Evolutionary conservation across 495 filamentous ascomycete species (phyloP), one percentile per base, ranked within the genome.

Genomic region (Apodospora peruviana): DNA sequence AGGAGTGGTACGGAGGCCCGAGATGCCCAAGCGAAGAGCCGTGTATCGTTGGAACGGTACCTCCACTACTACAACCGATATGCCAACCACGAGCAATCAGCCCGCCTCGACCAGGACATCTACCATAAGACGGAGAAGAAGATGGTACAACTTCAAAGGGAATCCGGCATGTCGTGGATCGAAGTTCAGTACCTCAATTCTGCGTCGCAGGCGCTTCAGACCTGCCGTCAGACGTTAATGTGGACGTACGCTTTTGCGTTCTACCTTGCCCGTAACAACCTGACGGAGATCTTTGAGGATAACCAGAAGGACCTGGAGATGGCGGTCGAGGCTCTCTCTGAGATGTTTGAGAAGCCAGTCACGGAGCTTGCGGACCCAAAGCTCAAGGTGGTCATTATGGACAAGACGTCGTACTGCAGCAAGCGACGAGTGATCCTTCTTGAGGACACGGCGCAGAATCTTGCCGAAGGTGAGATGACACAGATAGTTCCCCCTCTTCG

Each of bases 231-330:
- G 70, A 98, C 91, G 0, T 74, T 98, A 34, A 97, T 97, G 72
- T 98, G 93, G 93, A 98, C 93, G 0, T 98, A 98, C 61, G 94
- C 93, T 0, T 98, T 98, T 69, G 93, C 93, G 1, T 98, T 90
- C 60, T 98, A 98, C 58, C 80, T 98, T 4, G 86, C 87, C 4
- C 83, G 91, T 25, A 96, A 96, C 74, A 98, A 97, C 59, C 77
- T 89, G 34, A 96, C 93, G 0, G 88, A 91, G 63, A 97, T 98
- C 43, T 98, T 98, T 54, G 93, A 98, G 68, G 91, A 95, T 58
- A 98, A 98, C 62, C 93, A 98, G 63, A 96, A 95, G 67, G 94
- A 98, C 62, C 71, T 98, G 20, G 94, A 98, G 69, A 82, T 98
- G 76, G 91, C 93, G 0, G 93, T 97, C 5, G 93, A 98, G 70